Conservation (phyloP, 176 grass and related monocot species). For the Musa troglodytarum region DNA sequence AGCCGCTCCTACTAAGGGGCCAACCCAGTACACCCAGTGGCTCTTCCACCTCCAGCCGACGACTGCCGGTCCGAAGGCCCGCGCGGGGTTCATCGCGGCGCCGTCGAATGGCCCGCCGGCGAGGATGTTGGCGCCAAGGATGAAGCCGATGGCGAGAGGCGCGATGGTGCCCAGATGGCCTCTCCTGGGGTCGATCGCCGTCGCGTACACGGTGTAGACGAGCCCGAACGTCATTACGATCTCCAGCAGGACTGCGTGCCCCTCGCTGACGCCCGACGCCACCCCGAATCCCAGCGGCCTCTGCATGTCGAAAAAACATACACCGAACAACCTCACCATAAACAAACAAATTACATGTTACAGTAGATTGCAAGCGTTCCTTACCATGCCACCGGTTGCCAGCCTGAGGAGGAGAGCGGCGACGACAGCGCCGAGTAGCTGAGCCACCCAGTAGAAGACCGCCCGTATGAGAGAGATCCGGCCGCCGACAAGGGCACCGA, state of each 20-base stretch:
- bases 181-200: conserved; percentile 71
- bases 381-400: conserved; percentile 64
- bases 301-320: conserved; percentile 11
- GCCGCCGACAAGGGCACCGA: conserved; percentile 66
- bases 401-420: conserved; percentile 61
- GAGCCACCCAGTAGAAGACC: conserved; percentile 61
- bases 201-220: conserved; percentile 84
- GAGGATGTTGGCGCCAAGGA: conserved; percentile 82
- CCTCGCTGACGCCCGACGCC: conserved; percentile 59
- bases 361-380: not conserved
- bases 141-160: conserved; percentile 70
- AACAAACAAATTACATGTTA: not conserved
- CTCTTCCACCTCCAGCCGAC: conserved; percentile 76
- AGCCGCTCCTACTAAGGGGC: conserved; percentile 63
- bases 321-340: not conserved
- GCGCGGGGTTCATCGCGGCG: conserved; percentile 78
- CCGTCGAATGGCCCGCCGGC: conserved; percentile 74
- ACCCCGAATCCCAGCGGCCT: conserved; percentile 57
- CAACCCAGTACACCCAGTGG: conserved; percentile 95
- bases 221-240: conserved; percentile 77
- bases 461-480: conserved; percentile 62
- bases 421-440: conserved; percentile 71
- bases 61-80: conserved; percentile 71
- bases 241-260: conserved; percentile 83
- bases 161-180: conserved; percentile 60